phyloP scores from a whole-genome alignment of 2,329 filamentous ascomycete species.

The Penicillium janthinellum region DNA sequence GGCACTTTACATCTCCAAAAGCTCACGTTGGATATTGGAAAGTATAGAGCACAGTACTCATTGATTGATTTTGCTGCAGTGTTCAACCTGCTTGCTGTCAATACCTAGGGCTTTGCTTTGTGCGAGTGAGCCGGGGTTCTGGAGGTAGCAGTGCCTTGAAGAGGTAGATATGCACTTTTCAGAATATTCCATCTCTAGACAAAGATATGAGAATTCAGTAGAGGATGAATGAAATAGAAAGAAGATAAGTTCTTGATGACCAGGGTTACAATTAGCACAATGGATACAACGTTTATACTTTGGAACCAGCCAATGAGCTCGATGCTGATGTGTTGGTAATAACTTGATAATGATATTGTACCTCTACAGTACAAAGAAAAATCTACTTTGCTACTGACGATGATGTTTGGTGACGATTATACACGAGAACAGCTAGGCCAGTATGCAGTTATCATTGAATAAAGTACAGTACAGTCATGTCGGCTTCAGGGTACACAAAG shows the following conservation, averaged over 20 bases:
- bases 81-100: too few species aligned
- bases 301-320: not conserved
- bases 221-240: too few species aligned
- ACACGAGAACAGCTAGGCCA: not conserved
- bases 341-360: not conserved
- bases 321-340: not conserved
- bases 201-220: too few species aligned
- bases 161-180: too few species aligned
- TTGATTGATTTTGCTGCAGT: not conserved
- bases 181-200: too few species aligned
- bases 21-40: not conserved
- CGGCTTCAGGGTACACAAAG: not conserved
- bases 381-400: too few species aligned
- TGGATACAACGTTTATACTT: not conserved
- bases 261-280: not conserved
- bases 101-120: too few species aligned
- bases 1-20: not conserved
- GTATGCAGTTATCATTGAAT: not conserved
- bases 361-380: too few species aligned
- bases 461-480: conserved; percentile 9
- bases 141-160: too few species aligned
- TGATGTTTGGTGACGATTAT: not conserved
- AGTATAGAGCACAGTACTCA: not conserved
- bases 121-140: too few species aligned
- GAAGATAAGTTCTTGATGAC: not conserved